Conservation (phyloP, 345 rosid species). For the Anacardium occidentale region DNA sequence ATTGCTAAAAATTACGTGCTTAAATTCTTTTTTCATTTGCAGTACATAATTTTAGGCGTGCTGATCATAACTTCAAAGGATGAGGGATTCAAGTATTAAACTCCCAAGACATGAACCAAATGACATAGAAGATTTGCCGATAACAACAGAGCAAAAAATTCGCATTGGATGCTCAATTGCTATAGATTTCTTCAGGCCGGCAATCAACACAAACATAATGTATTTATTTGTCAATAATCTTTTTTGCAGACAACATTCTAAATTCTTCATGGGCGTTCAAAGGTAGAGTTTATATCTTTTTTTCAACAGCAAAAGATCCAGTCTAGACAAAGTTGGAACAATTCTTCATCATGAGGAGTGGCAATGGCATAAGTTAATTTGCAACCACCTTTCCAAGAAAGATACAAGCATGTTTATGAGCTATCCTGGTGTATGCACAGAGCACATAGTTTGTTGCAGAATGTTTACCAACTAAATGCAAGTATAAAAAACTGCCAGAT, state of each 20-base stretch:
- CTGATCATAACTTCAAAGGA: conserved; percentile 67
- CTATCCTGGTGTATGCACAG: neutral
- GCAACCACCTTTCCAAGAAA: neutral
- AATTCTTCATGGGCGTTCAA: too few species aligned
- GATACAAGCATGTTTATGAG: conserved; percentile 5
- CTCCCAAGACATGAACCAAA: neutral
- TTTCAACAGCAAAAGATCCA: too few species aligned
- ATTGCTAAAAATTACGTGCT: too few species aligned
- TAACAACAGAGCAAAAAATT: neutral
- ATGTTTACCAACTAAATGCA: neutral
- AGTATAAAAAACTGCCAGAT: conserved; percentile 9
- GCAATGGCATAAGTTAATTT: too few species aligned
- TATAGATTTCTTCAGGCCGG: neutral
- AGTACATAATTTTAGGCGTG: conserved; percentile 58
- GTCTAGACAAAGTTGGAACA: too few species aligned
- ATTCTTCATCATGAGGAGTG: too few species aligned
- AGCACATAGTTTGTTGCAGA: conserved; percentile 7
- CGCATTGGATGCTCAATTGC: neutral
- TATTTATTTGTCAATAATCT: too few species aligned
- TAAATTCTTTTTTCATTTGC: conserved; percentile 19
- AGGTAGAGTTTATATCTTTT: too few species aligned
- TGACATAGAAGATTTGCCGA: neutral
- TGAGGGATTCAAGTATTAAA: conserved; percentile 22
- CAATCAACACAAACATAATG: neutral
- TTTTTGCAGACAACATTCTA: too few species aligned